Evolutionary conservation across 768 basidiomycete species (phyloP).

Genomic region (Rhodocollybia butyracea): DNA sequence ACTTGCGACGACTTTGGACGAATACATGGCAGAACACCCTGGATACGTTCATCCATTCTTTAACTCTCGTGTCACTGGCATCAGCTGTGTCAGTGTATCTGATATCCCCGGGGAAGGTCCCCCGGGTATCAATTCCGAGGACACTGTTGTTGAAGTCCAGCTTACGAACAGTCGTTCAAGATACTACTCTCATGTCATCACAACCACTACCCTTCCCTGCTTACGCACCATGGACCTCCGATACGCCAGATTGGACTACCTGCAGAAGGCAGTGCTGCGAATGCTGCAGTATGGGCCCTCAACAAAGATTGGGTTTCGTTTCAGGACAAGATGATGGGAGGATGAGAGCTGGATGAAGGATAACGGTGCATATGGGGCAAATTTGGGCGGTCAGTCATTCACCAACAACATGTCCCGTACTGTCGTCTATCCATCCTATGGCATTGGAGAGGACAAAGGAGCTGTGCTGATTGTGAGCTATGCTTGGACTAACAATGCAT

Average conservation of each 20-base stretch:
- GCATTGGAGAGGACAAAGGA: constrained; percentile 17
- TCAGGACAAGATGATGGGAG: constrained; percentile 33
- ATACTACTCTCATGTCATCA: constrained; percentile 25
- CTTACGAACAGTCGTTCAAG: constrained; percentile 1
- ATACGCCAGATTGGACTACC: constrained; percentile 16
- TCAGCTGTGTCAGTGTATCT: constrained; percentile 6
- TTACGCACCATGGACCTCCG: constrained; percentile 27
- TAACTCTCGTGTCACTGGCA: constrained; percentile 12
- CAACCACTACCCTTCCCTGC: constrained; percentile 27
- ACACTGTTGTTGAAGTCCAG: background rate
- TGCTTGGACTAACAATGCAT: constrained; percentile 36
- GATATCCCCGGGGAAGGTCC: background rate
- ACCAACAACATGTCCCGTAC: constrained; percentile 39
- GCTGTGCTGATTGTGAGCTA: constrained; percentile 39
- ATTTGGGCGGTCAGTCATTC: constrained; percentile 37
- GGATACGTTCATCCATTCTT: background rate
- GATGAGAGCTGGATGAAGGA: constrained; percentile 20
- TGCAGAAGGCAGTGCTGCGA: constrained; percentile 31
- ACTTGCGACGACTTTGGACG: constrained; percentile 20
- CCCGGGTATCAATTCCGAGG: background rate
- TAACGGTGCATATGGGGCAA: constrained; percentile 19
- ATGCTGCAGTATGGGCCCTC: constrained; percentile 28
- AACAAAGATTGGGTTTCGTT: constrained; percentile 33
- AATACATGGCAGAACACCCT: constrained; percentile 11
- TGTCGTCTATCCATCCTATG: constrained; percentile 41